Base-by-base conservation (phyloP, 1,139 yeast species). In the Magnusiomyces magnusii region DNA sequence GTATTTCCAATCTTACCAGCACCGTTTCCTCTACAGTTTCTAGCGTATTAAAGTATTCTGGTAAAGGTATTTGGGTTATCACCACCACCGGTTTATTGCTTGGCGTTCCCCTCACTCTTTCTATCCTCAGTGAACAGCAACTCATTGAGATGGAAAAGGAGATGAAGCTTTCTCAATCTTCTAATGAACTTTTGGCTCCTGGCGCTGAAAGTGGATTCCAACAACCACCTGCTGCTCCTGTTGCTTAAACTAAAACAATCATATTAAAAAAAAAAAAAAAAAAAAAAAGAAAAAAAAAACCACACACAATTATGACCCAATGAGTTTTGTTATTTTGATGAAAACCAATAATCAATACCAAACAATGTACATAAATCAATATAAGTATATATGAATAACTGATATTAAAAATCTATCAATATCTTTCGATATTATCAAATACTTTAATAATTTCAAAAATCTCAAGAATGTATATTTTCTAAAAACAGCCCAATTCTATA, bases 61-160 rank as follows among this genome's bases (percentile, higher is more conserved):
- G 97, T 61, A 80, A 81, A 67, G 77, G 87, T 55, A 79, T 92
- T 65, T 95, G 98, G 98, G 80, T 86, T 61, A 68, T 90, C 63
- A 85, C 97, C 42, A 86, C 98, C 23, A 83, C 95, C 58, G 85
- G 90, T 49, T 77, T 95, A 69, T 81, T 93, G 65, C 79, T 93
- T 69, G 98, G 97, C 71, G 96, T 91, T 59, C 99, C 99, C 63
- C 80, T 90, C 67, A 86, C 97, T 7, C 79, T 93, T 70, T 88
- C 97, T 58, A 87, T 92, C 66, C 80, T 92, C 69, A 85, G 92
- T 63, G 99, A 92, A 78, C 93, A 91, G 70, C 97, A 92, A 77
- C 81, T 92, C 72, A 85, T 85, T 73, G 97, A 92, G 76, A 83
- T 90, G 87, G 97, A 92, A 78, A 89, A 88, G 78, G 95, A 90